phyloP scores from a whole-genome alignment of 1,284 basidiomycete species.

The Ustilago lituana region DNA sequence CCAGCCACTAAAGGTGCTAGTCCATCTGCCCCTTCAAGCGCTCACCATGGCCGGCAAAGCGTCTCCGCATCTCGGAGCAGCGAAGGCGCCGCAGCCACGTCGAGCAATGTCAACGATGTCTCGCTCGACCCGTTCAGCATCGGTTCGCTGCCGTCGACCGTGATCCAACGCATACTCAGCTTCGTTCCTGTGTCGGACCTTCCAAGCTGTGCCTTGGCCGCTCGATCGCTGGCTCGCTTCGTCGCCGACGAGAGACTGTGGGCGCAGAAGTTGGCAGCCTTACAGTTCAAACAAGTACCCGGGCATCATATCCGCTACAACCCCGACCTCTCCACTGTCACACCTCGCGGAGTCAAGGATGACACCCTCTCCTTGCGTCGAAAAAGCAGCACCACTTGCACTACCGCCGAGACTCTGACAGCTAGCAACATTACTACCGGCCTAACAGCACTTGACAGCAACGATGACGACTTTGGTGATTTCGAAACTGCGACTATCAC shows the following conservation, averaged over 20 bases:
- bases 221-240: constrained; percentile 45
- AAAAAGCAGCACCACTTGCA: constrained; percentile 13
- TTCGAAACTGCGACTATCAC: constrained; percentile 35
- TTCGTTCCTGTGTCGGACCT: constrained; percentile 43
- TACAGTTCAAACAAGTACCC: constrained; percentile 47
- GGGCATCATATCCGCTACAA: constrained; percentile 33
- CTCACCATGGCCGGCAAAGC: constrained; percentile 5
- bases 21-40: background rate
- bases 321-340: constrained; percentile 37
- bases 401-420: background rate
- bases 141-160: constrained; percentile 32
- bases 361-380: background rate
- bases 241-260: constrained; percentile 56
- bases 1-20: constrained; percentile 25
- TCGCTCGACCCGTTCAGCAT: constrained; percentile 46
- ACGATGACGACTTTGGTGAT: constrained; percentile 83
- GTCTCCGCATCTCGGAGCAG: background rate
- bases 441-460: constrained; percentile 17
- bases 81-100: constrained; percentile 1
- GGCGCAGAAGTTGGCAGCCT: constrained; percentile 29
- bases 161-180: constrained; percentile 46
- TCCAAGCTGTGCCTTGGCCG: constrained; percentile 36
- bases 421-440: background rate
- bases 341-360: constrained; percentile 4
- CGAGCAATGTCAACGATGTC: constrained; percentile 21